Base-by-base conservation (phyloP, 768 basidiomycete species). In the Trametes cinnabarina region DNA sequence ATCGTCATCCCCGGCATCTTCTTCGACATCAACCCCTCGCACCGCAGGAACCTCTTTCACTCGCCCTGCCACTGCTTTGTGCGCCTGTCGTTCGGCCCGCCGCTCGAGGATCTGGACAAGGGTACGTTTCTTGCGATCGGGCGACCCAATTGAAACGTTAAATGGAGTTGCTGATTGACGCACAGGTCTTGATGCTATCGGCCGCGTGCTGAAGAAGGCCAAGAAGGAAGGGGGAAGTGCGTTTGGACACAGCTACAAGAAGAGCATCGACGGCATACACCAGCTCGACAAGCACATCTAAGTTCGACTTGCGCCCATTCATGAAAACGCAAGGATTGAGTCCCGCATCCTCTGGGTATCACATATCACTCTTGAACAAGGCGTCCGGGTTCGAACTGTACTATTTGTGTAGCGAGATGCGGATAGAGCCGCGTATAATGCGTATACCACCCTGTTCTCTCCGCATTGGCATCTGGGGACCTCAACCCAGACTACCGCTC, bases 1-100 rank as follows among this genome's bases (percentile, higher is more conserved):
- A 94, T 94, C 62, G 89, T 92, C 53, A 92, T 94, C 46, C 92
- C 93, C 4, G 94, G 94, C 11, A 90, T 90, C 64, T 94, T 93
- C 78, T 93, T 93, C 63, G 90, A 91, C 65, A 88, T 90, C 68
- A 87, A 79, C 72, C 90, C 89, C 22, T 57, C 88, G 15, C 88
- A 94, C 64, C 86, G 93, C 64, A 83, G 94, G 60, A 92, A 96
- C 71, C 74, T 97, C 51, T 92, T 96, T 77, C 84, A 86, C 66
- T 93, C 91, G 15, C 90, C 94, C 10, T 95, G 92, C 74, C 89
- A 92, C 73, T 87, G 90, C 69, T 97, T 90, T 64, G 86, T 97
- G 23, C 85, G 95, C 22, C 73, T 97, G 35, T 91, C 88, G 26
- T 94, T 94, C 68, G 91, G 92, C 0, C 92, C 92, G 6, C 88